Base-by-base conservation (phyloP, 257 asterid species). In the Pogostemon cablin region DNA sequence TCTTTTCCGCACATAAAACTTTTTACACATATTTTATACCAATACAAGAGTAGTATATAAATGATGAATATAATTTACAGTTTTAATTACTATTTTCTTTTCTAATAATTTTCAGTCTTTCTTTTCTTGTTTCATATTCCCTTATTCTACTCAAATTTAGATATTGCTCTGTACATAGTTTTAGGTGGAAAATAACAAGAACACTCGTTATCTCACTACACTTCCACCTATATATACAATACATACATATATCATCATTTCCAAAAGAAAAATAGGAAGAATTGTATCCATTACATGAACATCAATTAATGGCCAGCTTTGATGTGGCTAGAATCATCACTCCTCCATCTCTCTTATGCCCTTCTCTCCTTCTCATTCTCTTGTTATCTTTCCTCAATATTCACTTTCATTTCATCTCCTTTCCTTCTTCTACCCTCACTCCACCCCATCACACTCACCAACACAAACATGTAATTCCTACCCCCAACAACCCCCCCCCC, bases 351-450 rank as follows among this genome's bases (percentile, higher is more conserved):
- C 10, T 72, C 12, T 6, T 60, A 32, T 75, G 35, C 4, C 59
- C 77, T 42, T 72, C 59, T 43, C 12, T 72, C 17, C 9, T 72
- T 64, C 72, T 72, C 39, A 34, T 58, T 67, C 65, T 72, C 58
- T n/a, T 72, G 3, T 2, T 72, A 12, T 72, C 77, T 34, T 64
- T 72, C 35, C 82, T 77, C 76, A 68, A 67, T 53, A 42, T 46
- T 68, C 78, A 71, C 41, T 71, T 75, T 46, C 80, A 71, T 12
- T 70, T 79, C 52, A 73, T 79, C 53, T 38, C 80, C 3, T 55
- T 60, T 58, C 66, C 78, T 11, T 76, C 58, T 12, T 10, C 72
- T 5, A 15, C 46, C 8, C 44, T 41, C 5, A 1, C 7, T 7
- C 44, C 0, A 41, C 44, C 7, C 44, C 44, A 3, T 2, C n/a